Percentiles rank a stretch among this genome's conserved stretches.
Evolutionary conservation across 305 asterid genomes (phyloP).

Genomic region (Nicotiana rustica): DNA sequence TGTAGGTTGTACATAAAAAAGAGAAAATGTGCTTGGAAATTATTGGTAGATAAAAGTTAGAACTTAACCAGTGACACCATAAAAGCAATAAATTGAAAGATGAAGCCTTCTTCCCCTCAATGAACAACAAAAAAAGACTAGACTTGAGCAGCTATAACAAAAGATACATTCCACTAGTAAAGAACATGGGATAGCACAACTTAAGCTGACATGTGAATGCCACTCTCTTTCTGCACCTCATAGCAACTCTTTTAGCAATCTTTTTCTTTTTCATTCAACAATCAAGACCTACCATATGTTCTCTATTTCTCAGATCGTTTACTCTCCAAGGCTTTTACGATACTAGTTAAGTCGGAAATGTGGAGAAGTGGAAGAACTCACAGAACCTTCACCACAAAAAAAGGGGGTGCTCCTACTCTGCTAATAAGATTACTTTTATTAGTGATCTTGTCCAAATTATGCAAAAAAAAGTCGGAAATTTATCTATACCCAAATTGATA

Average conservation of each 20-base stretch:
- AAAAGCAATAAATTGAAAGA: neutral
- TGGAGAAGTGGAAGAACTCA: neutral
- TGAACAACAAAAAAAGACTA: slow-evolving; percentile 10
- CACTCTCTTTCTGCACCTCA: slow-evolving; percentile 11
- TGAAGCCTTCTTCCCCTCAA: slow-evolving; percentile 16
- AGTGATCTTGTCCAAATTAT: neutral
- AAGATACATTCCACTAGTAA: neutral
- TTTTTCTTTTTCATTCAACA: neutral
- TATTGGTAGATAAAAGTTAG: neutral
- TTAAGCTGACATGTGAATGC: neutral
- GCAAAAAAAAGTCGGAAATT: no score
- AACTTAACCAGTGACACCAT: neutral
- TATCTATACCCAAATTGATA: slow-evolving; percentile 3
- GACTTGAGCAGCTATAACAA: neutral
- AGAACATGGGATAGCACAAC: slow-evolving; percentile 1
- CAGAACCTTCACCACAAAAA: slow-evolving; percentile 1
- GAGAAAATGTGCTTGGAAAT: neutral
- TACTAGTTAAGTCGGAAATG: neutral
- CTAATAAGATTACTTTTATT: neutral
- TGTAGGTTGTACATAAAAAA: slow-evolving; percentile 16
- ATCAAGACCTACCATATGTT: slow-evolving; percentile 1
- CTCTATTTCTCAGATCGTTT: neutral
- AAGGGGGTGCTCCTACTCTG: neutral
- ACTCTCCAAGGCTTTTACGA: neutral
- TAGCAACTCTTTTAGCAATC: neutral